These are phyloP conservation scores for Orbilia javanica DNA, from an alignment of 2,329 filamentous ascomycete species.

Conservation along the genomic window DNA sequence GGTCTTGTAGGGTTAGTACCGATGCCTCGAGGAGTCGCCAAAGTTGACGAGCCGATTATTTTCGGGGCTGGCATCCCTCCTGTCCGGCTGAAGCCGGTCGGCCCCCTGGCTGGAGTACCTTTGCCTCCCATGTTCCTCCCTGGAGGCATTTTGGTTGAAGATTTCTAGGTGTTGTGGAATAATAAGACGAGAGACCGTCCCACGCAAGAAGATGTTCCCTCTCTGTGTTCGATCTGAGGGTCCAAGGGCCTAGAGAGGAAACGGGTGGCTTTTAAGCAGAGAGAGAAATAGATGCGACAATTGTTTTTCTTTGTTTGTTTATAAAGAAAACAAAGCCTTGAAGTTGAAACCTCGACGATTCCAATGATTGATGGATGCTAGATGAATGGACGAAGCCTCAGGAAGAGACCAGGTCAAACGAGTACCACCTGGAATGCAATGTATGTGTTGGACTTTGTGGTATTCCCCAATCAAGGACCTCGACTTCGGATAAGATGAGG, in stretches of 20 bases:
- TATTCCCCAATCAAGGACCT: conserved; percentile 8
- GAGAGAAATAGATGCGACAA: too few species aligned
- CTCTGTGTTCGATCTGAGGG: too few species aligned
- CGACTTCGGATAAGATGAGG: not conserved
- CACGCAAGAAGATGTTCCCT: too few species aligned
- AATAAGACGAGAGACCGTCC: too few species aligned
- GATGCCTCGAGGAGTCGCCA: not conserved
- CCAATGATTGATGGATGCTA: too few species aligned
- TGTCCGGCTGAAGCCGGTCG: not conserved
- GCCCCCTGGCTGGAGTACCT: not conserved
- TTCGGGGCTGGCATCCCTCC: not conserved
- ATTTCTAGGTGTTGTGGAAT: too few species aligned
- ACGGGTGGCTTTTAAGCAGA: not conserved
- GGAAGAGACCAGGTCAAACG: too few species aligned
- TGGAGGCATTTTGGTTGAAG: not conserved
- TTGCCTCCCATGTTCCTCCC: not conserved
- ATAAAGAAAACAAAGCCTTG: too few species aligned
- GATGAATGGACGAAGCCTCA: too few species aligned
- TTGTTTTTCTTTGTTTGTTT: too few species aligned
- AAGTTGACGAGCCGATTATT: not conserved
- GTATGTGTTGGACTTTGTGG: conserved; percentile 1
- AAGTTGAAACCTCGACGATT: too few species aligned
- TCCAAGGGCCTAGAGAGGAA: too few species aligned
- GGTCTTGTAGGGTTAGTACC: not conserved
- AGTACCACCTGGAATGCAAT: not conserved